These are phyloP conservation scores for Vitis labrusca DNA, from an alignment of 164 flowering plant genomes.

Conservation along the genomic window DNA sequence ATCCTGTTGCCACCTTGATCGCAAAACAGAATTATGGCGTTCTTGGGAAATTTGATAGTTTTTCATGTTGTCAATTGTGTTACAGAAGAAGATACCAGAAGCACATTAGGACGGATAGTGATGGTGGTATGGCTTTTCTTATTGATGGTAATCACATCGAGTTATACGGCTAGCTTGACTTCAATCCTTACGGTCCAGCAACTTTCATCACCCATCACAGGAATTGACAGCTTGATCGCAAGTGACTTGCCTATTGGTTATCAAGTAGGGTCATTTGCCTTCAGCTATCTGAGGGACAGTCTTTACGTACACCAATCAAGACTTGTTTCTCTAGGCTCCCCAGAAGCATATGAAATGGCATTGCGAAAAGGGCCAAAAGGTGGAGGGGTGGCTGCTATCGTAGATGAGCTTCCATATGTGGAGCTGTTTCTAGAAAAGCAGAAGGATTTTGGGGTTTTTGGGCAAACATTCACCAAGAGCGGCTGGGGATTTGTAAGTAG, in stretches of 20 bases:
- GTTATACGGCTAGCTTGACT: conserved; percentile 85
- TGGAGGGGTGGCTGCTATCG: conserved; percentile 78
- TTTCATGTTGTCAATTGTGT: conserved; percentile 9
- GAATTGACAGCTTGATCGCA: conserved; percentile 66
- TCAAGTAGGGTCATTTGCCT: conserved; percentile 78
- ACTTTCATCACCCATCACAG: conserved; percentile 68
- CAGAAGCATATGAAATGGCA: conserved; percentile 64
- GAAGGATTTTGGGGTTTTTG: conserved; percentile 54
- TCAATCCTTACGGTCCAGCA: conserved; percentile 82
- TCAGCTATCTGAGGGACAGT: conserved; percentile 43
- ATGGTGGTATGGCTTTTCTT: conserved; percentile 84
- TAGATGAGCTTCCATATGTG: conserved; percentile 80
- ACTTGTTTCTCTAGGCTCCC: conserved; percentile 39
- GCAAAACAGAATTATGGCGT: not conserved
- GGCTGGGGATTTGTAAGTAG: conserved; percentile 95
- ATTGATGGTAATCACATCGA: conserved; percentile 67
- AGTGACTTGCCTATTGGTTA: conserved; percentile 61
- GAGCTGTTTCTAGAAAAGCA: conserved; percentile 57
- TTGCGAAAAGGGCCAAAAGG: conserved; percentile 47
- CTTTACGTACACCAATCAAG: conserved; percentile 50
- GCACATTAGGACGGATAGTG: conserved; percentile 66
- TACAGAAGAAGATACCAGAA: conserved; percentile 67
- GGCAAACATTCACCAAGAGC: conserved; percentile 62
- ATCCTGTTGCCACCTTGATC: not conserved
- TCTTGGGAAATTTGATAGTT: not conserved